phyloP scores from a whole-genome alignment of 768 basidiomycete genomes.

The Hericium coralloides region DNA sequence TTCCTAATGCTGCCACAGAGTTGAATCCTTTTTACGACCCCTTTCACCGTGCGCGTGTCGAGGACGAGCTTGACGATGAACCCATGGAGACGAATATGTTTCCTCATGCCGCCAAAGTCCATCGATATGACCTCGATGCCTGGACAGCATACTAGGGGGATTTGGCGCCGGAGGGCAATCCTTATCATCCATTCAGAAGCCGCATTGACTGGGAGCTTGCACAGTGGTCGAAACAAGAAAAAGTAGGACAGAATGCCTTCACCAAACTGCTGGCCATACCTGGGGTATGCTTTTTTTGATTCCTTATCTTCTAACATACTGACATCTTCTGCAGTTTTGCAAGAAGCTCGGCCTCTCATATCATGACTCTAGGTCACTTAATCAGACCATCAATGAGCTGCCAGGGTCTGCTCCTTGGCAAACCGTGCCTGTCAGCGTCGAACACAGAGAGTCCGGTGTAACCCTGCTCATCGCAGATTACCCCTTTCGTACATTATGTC shows the following conservation, averaged over 20 bases:
- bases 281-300: conserved; percentile 6
- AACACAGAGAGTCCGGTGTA: no score
- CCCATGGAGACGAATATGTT: not conserved
- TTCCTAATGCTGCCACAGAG: no score
- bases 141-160: not conserved
- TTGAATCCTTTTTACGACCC: not conserved
- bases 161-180: not conserved
- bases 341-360: no score
- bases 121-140: not conserved
- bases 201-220: conserved; percentile 12
- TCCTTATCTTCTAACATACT: not conserved
- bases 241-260: conserved; percentile 7
- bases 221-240: conserved; percentile 12
- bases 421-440: no score
- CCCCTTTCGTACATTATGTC: no score
- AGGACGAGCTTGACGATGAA: no score
- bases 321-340: no score
- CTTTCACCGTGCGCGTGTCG: not conserved
- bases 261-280: conserved; percentile 8
- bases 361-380: no score
- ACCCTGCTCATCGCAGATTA: no score
- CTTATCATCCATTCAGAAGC: conserved; percentile 6
- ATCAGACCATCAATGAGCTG: no score
- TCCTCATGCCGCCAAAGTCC: not conserved
- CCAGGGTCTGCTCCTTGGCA: no score